phyloP scores from a whole-genome alignment of 768 basidiomycete species.

The Tricholoma bakamatsutake region DNA sequence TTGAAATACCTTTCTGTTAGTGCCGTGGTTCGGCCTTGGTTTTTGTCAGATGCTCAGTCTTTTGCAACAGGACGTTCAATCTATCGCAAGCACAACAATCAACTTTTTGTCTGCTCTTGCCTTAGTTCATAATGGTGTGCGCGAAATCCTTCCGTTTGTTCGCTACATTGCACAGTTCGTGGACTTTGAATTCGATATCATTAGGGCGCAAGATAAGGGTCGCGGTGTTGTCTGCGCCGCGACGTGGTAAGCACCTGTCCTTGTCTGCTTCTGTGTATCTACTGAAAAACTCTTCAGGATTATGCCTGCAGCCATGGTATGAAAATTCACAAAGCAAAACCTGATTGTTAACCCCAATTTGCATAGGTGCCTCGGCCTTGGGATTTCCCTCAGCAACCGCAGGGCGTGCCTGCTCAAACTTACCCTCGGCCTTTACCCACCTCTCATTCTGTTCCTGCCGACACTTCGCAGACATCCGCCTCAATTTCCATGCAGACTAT shows the following conservation, averaged over 20 bases:
- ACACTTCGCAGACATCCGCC: background rate
- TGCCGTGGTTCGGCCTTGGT: slow-evolving; percentile 7
- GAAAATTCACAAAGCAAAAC: background rate
- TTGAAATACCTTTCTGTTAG: slow-evolving; percentile 53
- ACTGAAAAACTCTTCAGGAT: slow-evolving; percentile 39
- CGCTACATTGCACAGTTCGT: slow-evolving; percentile 78
- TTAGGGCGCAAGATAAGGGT: slow-evolving; percentile 60
- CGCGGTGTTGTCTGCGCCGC: slow-evolving; percentile 83
- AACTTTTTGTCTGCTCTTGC: slow-evolving; percentile 73
- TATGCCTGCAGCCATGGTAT: slow-evolving; percentile 68
- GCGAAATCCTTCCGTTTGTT: slow-evolving; percentile 79
- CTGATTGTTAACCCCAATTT: background rate
- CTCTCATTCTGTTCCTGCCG: background rate
- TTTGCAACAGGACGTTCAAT: slow-evolving; percentile 43
- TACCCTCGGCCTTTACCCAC: background rate
- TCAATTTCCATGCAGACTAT: no score
- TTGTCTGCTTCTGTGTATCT: background rate
- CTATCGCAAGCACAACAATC: slow-evolving; percentile 57
- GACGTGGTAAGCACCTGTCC: slow-evolving; percentile 56
- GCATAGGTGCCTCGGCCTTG: slow-evolving; percentile 65
- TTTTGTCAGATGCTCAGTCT: background rate
- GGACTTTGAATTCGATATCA: slow-evolving; percentile 66
- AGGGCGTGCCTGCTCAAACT: slow-evolving; percentile 9
- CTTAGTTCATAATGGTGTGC: slow-evolving; percentile 64
- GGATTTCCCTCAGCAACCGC: slow-evolving; percentile 56